Evolutionary conservation across 2,329 filamentous ascomycete species (phyloP).

Genomic region (Pyricularia pennisetigena): DNA sequence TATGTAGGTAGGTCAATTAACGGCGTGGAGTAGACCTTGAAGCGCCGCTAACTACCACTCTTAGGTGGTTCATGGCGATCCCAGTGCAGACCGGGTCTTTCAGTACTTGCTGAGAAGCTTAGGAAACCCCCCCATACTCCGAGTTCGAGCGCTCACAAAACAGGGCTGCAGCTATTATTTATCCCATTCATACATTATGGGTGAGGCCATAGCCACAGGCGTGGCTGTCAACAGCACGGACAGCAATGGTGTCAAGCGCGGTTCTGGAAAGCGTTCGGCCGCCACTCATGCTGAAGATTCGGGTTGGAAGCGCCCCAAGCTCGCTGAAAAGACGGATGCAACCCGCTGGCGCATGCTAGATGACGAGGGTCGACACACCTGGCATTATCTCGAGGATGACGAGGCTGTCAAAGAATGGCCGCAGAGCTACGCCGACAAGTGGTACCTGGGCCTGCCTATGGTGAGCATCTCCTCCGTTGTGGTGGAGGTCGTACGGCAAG

Average conservation of each 20-base stretch:
- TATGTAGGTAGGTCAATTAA: too few species aligned
- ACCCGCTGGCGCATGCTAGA: constrained; percentile 77
- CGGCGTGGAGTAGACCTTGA: neutral
- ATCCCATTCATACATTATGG: neutral
- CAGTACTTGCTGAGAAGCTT: neutral
- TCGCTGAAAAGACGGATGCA: constrained; percentile 57
- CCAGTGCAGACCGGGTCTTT: neutral
- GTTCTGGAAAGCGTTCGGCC: constrained; percentile 30
- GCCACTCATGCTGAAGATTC: constrained; percentile 22
- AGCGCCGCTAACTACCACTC: neutral
- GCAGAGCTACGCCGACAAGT: constrained; percentile 82
- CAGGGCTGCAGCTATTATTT: neutral
- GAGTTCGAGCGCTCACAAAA: neutral
- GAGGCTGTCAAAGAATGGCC: constrained; percentile 69
- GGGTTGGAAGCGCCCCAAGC: neutral
- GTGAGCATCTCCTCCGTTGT: constrained; percentile 34
- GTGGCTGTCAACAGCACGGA: constrained; percentile 22
- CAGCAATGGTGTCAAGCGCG: neutral
- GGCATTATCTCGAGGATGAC: constrained; percentile 79
- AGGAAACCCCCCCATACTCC: neutral
- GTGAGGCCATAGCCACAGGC: constrained; percentile 7
- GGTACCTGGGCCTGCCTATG: constrained; percentile 68
- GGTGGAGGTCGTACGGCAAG: neutral
- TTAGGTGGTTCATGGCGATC: neutral
- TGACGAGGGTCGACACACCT: constrained; percentile 78